Evolutionary conservation across 1,284 basidiomycete species (phyloP), one percentile per base, ranked within the genome.

Genomic region (Taiwanofungus camphoratus): DNA sequence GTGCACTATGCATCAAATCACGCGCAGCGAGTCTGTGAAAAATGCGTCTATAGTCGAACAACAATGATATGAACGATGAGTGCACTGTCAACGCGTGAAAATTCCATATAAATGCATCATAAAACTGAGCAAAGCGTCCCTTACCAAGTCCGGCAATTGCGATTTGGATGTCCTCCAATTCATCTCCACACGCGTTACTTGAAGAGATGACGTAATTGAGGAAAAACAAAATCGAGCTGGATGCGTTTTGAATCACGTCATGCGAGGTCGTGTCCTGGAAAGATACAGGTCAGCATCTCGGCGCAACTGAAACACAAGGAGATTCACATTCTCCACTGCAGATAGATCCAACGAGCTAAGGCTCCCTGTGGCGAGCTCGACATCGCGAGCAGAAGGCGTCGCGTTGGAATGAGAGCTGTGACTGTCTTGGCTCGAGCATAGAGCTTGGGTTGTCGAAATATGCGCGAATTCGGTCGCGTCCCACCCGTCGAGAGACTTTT

Each of bases 11-110:
- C 11, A 45, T 40, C 12, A 56, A 42, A 36, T 62, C 55, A 18
- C 58, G 59, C 3, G 61, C 55, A 24, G 73, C 74, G 37, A 76
- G 64, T 26, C 45, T 42, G 39, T 69, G 73, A 51, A 78, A 76
- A 15, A 67, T 52, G 39, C 56, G 63, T 44, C 81, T 63, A 46
- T 74, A 71, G 22, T 65, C 58, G 48, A 84, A 77, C n/a, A 85
- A 57, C 23, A 66, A 48, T 6, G 56, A 34, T 19, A 73, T 29
- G 34, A 64, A 63, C 0, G 56, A 29, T 9, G 43, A 23, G 5
- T 49, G 24, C 19, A 55, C 62, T 64, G 42, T 6, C 36, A n/a
- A 21, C 39, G 21, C 13, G 30, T 5, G 19, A 9, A 24, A 12
- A 29, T 22, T 29, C 20, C 11, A 20, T 39, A 29, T 15, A n/a